Percentiles rank a stretch among this genome's conserved stretches.
Evolutionary conservation across 139 green algal species (phyloP).

Genomic region (Coccomyxa sp.): DNA sequence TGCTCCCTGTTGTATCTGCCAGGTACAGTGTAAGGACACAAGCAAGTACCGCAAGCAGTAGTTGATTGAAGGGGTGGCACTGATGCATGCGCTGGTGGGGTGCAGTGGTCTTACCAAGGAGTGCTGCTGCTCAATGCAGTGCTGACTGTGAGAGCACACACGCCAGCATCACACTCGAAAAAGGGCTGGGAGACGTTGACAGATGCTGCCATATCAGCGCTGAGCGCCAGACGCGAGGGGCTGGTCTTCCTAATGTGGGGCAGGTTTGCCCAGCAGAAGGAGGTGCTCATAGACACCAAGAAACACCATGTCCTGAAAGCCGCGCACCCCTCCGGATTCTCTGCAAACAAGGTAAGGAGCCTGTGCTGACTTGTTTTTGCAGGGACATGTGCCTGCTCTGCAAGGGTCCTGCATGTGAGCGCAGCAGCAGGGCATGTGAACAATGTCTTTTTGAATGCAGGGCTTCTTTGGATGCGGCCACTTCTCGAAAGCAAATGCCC

Average conservation of each 20-base stretch:
- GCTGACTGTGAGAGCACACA: conserved; percentile 81
- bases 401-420: not conserved
- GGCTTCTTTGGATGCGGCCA: conserved; percentile 88
- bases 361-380: not conserved
- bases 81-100: not conserved
- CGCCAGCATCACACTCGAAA: conserved; percentile 83
- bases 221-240: conserved; percentile 56
- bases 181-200: conserved; percentile 90
- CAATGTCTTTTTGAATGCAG: conserved; percentile 12
- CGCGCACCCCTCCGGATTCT: conserved; percentile 68
- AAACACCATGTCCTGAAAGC: conserved; percentile 67
- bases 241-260: conserved; percentile 93
- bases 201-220: conserved; percentile 64
- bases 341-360: conserved; percentile 37
- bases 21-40: not conserved
- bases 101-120: conserved; percentile 54
- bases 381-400: not conserved
- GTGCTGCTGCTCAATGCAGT: conserved; percentile 94
- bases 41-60: not conserved
- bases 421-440: not conserved
- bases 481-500: conserved; percentile 75
- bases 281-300: conserved; percentile 40
- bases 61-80: not conserved
- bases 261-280: conserved; percentile 63
- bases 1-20: not conserved